These are phyloP conservation scores for Phaseolus lunatus DNA, from an alignment of 306 rosid species.

Conservation along the genomic window DNA sequence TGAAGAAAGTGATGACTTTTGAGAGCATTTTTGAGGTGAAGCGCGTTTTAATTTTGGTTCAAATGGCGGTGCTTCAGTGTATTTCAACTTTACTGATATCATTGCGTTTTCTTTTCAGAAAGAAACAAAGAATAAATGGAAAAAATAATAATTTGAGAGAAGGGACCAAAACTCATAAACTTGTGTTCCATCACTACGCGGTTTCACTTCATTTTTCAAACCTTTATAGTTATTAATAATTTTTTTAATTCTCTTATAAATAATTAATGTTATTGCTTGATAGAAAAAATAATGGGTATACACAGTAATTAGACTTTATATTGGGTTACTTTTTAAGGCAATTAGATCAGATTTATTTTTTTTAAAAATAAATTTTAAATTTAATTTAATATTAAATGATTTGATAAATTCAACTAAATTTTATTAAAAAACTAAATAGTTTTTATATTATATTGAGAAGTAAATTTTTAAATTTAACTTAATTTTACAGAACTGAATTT, in stretches of 20 bases:
- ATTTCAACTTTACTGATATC: neutral
- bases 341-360: too few species aligned
- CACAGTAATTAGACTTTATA: too few species aligned
- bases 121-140: slow-evolving; percentile 30
- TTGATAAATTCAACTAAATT: too few species aligned
- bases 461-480: too few species aligned
- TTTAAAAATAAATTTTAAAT: too few species aligned
- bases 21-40: slow-evolving; percentile 31
- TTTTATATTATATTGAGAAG: too few species aligned
- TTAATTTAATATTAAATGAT: too few species aligned
- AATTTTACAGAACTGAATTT: too few species aligned
- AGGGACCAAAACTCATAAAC: slow-evolving; percentile 19
- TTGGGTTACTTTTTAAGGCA: too few species aligned
- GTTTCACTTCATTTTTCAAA: neutral
- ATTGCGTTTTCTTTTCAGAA: slow-evolving; percentile 42
- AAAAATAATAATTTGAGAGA: slow-evolving; percentile 2
- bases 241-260: neutral
- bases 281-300: too few species aligned
- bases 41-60: slow-evolving; percentile 33
- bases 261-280: too few species aligned
- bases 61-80: slow-evolving; percentile 6
- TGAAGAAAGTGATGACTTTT: slow-evolving; percentile 32
- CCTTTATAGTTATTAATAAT: neutral
- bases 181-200: slow-evolving; percentile 16
- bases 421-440: too few species aligned